These are phyloP conservation scores for Penicillium sp. DNA, from an alignment of 2,329 filamentous ascomycete genomes.

Conservation along the genomic window DNA sequence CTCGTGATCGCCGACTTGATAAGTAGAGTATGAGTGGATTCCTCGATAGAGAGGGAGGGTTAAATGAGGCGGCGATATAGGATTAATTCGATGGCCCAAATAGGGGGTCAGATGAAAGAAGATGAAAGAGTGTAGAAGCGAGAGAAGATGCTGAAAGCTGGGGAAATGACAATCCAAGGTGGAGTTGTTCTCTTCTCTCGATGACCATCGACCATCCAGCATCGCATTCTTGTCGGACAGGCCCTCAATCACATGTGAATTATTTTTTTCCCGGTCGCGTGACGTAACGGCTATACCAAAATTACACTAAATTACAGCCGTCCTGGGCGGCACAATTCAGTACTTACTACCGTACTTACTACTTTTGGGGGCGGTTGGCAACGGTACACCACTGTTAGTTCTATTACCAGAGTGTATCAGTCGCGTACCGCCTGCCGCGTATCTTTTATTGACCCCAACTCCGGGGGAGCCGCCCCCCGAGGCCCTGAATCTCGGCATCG, in stretches of 20 bases:
- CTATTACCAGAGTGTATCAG: background rate
- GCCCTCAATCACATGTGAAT: conserved; percentile 45
- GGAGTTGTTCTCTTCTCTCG: conserved; percentile 19
- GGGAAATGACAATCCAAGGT: conserved; percentile 23
- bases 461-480: conserved; percentile 12
- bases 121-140: conserved; percentile 5
- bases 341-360: too few species aligned
- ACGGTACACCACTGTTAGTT: background rate
- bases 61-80: background rate
- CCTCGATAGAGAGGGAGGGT: background rate
- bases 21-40: background rate
- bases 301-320: conserved; percentile 25
- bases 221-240: conserved; percentile 20
- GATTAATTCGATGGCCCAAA: background rate
- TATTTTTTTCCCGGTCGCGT: conserved; percentile 40
- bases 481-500: conserved; percentile 6
- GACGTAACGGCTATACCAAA: conserved; percentile 42
- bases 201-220: conserved; percentile 10
- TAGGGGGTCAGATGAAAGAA: background rate
- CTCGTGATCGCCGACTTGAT: conserved; percentile 8
- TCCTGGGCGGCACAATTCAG: background rate
- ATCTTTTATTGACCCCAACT: background rate
- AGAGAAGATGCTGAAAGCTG: conserved; percentile 25
- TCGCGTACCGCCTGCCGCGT: background rate
- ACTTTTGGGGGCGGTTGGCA: conserved; percentile 6